Evolutionary conservation across 2,329 filamentous ascomycete genomes (phyloP).

Genomic region (Verticillium isaacii): DNA sequence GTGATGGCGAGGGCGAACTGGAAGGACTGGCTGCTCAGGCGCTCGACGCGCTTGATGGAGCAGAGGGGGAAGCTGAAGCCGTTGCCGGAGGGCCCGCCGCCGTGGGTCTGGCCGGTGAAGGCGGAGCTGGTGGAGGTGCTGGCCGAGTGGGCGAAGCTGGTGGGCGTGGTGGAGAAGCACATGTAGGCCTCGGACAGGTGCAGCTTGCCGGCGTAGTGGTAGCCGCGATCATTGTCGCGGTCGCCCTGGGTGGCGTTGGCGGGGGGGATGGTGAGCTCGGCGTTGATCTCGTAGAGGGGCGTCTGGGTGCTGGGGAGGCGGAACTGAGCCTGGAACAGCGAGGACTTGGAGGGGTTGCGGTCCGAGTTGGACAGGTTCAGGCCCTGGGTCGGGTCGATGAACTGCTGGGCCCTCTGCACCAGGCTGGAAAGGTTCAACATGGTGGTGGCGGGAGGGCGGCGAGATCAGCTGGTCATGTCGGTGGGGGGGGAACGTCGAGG

Average conservation of each 20-base stretch:
- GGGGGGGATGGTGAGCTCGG: slow-evolving; percentile 83
- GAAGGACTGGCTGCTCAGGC: slow-evolving; percentile 87
- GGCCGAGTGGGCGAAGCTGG: slow-evolving; percentile 77
- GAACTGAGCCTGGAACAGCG: slow-evolving; percentile 94
- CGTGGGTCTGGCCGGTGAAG: slow-evolving; percentile 90
- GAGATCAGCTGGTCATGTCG: slow-evolving; percentile 26
- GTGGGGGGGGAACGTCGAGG: background rate
- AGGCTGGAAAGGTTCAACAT: slow-evolving; percentile 69
- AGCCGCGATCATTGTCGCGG: slow-evolving; percentile 67
- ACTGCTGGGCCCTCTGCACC: slow-evolving; percentile 91
- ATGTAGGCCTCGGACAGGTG: slow-evolving; percentile 93
- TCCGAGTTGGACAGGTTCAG: slow-evolving; percentile 69
- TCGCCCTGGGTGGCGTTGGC: slow-evolving; percentile 67
- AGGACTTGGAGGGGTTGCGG: slow-evolving; percentile 81
- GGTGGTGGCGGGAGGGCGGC: slow-evolving; percentile 20
- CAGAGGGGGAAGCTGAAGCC: slow-evolving; percentile 93
- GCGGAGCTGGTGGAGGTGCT: slow-evolving; percentile 74
- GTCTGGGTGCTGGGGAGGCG: slow-evolving; percentile 88
- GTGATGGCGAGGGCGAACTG: slow-evolving; percentile 90
- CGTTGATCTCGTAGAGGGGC: slow-evolving; percentile 92
- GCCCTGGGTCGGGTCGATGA: slow-evolving; percentile 85
- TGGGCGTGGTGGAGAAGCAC: slow-evolving; percentile 92
- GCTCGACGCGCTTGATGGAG: slow-evolving; percentile 85
- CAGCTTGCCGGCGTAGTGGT: slow-evolving; percentile 86
- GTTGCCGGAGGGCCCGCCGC: slow-evolving; percentile 87